Evolutionary conservation across 2,329 filamentous ascomycete genomes (phyloP), one percentile per base, ranked within the genome.

Genomic region (Tolypocladium paradoxum): DNA sequence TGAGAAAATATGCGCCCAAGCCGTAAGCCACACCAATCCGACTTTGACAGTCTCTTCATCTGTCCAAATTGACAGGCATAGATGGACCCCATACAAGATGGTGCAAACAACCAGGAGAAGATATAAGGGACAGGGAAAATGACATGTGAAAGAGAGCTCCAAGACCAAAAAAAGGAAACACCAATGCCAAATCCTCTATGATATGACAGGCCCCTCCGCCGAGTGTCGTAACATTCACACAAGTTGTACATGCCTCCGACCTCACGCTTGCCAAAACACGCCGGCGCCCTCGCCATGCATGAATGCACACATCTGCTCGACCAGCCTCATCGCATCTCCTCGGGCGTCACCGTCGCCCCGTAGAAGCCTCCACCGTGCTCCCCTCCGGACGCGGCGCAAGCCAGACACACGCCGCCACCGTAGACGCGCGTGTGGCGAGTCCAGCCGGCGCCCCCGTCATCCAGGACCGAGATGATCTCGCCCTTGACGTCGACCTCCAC

Each of bases 401-500:
- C 78, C 38, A 81, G 69, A 56, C 79, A 83, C 3, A 77, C 73
- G 6, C 79, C 78, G 54, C 79, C 79, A 31, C 78, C 78, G 57
- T 81, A 82, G 29, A 82, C 79, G 29, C 78, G 73, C 18, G 79
- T 83, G 62, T 83, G 79, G 37, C 78, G 73, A 59, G 72, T 76
- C 79, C 78, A 83, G 43, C 73, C 73, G 20, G 72, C 69, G 5
- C 76, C 77, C 14, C 71, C 67, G 53, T 70, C 69, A 60, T 79
- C 73, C 53, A 74, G 65, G 14, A 74, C 68, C 9, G 74, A 75
- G 40, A 79, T 69, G 53, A 77, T 75, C 60, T 81, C 76, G 31
- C 76, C 77, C 48, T 75, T 69, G 5, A 78, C 67, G 50, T 73
- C 69, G 36, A 75, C 68, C 53, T 72, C 69, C 16, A 64, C 64